phyloP scores from a whole-genome alignment of 176 grass and related monocot species.

The Carex scoparia region DNA sequence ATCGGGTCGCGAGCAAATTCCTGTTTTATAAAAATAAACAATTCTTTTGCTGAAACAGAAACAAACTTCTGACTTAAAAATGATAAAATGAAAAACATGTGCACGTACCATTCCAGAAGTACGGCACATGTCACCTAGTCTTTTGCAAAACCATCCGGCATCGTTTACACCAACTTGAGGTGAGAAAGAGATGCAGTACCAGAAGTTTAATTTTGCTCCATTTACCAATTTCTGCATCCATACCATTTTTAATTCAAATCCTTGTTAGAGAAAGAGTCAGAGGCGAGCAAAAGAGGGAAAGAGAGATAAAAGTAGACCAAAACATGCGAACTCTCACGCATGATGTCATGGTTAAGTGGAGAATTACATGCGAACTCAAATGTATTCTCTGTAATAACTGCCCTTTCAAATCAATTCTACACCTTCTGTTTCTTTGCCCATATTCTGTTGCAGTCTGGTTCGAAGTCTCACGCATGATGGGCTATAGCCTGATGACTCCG shows the following conservation, averaged over 20 bases:
- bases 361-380: too few relatives aligned
- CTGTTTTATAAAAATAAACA: not conserved
- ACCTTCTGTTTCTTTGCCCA: too few relatives aligned
- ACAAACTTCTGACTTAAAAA: not conserved
- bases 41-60: not conserved
- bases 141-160: slow-evolving; percentile 31
- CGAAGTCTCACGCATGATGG: too few relatives aligned
- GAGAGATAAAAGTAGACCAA: not conserved
- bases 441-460: too few relatives aligned
- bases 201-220: slow-evolving; percentile 42
- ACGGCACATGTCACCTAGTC: slow-evolving; percentile 45
- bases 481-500: too few relatives aligned
- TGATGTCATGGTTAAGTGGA: too few relatives aligned
- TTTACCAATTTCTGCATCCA: slow-evolving; percentile 55
- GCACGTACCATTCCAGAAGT: slow-evolving; percentile 48
- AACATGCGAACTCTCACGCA: not conserved
- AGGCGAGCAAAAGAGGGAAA: not conserved
- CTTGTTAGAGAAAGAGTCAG: not conserved
- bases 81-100: not conserved
- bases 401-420: too few relatives aligned
- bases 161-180: slow-evolving; percentile 23
- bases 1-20: slow-evolving; percentile 25
- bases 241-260: not conserved
- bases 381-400: too few relatives aligned
- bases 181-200: slow-evolving; percentile 62